Percentiles rank a stretch among this genome's conserved stretches.
Evolutionary conservation across 768 basidiomycete genomes (phyloP).

Genomic region (Boletus subparvulus): DNA sequence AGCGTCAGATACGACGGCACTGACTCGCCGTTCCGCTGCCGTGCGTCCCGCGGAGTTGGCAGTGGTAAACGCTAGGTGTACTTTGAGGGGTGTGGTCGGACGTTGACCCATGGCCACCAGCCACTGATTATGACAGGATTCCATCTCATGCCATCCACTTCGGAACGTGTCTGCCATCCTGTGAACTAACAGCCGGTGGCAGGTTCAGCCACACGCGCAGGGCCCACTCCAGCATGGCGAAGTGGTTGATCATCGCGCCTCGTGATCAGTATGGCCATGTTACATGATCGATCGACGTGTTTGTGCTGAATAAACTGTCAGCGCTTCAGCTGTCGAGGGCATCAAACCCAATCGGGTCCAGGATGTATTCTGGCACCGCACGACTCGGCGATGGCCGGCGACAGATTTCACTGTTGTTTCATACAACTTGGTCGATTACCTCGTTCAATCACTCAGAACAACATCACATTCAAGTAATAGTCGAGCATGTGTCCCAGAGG

Average conservation of each 20-base stretch:
- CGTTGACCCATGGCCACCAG: not conserved
- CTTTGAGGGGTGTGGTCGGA: not conserved
- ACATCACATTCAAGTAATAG: too few relatives aligned
- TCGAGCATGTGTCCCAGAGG: too few relatives aligned
- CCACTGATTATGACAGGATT: not conserved
- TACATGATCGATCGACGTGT: not conserved
- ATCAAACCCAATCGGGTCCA: not conserved
- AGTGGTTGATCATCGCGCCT: not conserved
- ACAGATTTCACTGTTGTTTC: too few relatives aligned
- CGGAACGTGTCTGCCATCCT: not conserved
- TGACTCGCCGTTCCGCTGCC: not conserved
- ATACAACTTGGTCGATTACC: too few relatives aligned
- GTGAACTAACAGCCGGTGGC: too few relatives aligned
- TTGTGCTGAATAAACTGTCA: not conserved
- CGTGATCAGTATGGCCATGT: not conserved
- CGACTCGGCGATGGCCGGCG: too few relatives aligned
- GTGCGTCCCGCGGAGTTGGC: constrained; percentile 3
- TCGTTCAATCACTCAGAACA: too few relatives aligned
- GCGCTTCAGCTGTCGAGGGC: not conserved
- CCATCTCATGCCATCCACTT: not conserved
- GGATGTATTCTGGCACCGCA: not conserved
- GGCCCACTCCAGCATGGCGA: not conserved
- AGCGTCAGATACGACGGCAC: not conserved
- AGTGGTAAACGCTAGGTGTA: not conserved
- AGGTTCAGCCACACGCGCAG: not conserved